phyloP scores from a whole-genome alignment of 306 rosid genomes.

The Begonia peltatifolia region DNA sequence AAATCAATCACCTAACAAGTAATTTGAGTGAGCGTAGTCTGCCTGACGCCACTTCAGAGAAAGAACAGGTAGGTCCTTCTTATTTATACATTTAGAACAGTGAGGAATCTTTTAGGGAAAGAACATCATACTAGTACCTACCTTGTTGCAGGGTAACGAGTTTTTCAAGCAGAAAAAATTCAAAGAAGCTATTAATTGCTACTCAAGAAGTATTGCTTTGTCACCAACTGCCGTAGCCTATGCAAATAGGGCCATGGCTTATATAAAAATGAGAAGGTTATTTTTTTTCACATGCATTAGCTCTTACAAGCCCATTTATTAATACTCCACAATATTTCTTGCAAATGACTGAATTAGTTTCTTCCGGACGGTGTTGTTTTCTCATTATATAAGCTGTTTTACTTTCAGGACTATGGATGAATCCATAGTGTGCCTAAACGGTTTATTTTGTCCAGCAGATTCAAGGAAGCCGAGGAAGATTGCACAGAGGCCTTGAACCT shows the following conservation, averaged over 20 bases:
- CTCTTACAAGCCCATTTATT: neutral
- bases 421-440: too few relatives aligned
- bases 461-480: constrained; percentile 82
- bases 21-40: constrained; percentile 42
- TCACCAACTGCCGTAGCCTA: constrained; percentile 88
- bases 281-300: neutral
- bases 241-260: constrained; percentile 95
- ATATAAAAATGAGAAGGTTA: constrained; percentile 62
- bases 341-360: neutral
- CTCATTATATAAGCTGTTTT: neutral
- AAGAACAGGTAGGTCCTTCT: constrained; percentile 48
- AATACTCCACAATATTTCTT: neutral
- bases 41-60: constrained; percentile 79
- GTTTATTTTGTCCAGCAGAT: constrained; percentile 29
- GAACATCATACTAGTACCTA: neutral
- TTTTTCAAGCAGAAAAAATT: constrained; percentile 85
- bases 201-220: constrained; percentile 86
- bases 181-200: constrained; percentile 81
- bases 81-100: neutral
- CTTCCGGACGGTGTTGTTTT: neutral
- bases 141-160: constrained; percentile 74
- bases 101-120: too few relatives aligned
- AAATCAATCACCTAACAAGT: constrained; percentile 21
- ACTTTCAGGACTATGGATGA: neutral
- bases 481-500: constrained; percentile 89